Percentiles rank a stretch among this genome's conserved stretches.
These are phyloP conservation scores for Colletotrichum sp. DNA, from an alignment of 2,329 filamentous ascomycete species.

Conservation along the genomic window DNA sequence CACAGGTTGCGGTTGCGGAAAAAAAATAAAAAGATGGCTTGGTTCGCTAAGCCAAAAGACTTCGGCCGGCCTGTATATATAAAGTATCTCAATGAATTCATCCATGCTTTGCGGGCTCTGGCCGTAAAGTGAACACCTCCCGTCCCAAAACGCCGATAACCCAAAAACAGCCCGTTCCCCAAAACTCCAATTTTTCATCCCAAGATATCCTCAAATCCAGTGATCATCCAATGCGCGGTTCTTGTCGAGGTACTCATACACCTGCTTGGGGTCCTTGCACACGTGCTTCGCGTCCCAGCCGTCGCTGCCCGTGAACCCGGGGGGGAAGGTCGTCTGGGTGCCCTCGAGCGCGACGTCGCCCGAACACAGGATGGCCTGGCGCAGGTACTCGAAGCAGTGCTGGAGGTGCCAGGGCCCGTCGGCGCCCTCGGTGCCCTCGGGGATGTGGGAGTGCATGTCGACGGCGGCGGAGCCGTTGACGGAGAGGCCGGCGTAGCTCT, in stretches of 20 bases:
- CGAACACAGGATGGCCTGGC: conserved; percentile 36
- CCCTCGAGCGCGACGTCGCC: conserved; percentile 39
- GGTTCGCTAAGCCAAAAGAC: not conserved
- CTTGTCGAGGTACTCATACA: conserved; percentile 36
- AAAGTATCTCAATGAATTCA: not conserved
- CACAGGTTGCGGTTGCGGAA: not conserved
- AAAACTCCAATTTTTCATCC: not conserved
- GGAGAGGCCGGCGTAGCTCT: conserved; percentile 30
- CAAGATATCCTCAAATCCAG: conserved; percentile 38
- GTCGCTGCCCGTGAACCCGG: conserved; percentile 40
- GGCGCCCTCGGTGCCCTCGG: conserved; percentile 21
- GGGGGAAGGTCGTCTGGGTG: conserved; percentile 42
- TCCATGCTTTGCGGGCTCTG: not conserved
- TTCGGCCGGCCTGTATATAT: not conserved
- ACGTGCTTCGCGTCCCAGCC: conserved; percentile 49
- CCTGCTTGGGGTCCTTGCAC: conserved; percentile 41
- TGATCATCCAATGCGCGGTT: conserved; percentile 36
- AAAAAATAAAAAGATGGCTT: not conserved
- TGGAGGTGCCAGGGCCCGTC: conserved; percentile 35
- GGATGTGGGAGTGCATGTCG: conserved; percentile 26
- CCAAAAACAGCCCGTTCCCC: not conserved
- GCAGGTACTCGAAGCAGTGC: conserved; percentile 44
- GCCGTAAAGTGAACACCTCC: not conserved
- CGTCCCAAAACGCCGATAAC: not conserved
- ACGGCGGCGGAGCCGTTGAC: conserved; percentile 11